A percentile compares a stretch with the other conserved stretches of the same genome.
Evolutionary conservation across 176 grass and related monocot species (phyloP).

Genomic region (Saccharum spontaneum): DNA sequence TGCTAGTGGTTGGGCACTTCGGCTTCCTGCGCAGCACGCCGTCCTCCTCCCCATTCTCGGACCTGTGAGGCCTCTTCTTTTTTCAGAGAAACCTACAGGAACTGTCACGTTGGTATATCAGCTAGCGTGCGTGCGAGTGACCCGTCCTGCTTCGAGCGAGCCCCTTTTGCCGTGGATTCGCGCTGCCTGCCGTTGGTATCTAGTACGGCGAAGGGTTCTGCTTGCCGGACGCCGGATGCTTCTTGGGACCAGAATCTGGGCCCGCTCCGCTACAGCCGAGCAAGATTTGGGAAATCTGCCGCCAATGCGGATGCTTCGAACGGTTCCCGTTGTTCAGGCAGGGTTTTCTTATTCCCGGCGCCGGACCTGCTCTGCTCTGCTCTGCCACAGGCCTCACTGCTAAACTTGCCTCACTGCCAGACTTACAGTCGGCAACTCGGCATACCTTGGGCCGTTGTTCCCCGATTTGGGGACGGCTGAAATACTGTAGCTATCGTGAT

Average conservation of each 20-base stretch:
- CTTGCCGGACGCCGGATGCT: neutral
- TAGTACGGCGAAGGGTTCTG: neutral
- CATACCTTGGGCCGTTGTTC: too few relatives aligned
- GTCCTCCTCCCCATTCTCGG: neutral
- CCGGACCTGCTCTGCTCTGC: too few relatives aligned
- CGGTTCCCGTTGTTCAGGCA: neutral
- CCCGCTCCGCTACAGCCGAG: neutral
- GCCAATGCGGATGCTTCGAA: neutral
- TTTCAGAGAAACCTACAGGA: neutral
- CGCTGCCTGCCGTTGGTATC: neutral
- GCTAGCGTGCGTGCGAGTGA: neutral
- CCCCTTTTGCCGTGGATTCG: neutral
- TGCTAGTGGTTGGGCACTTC: neutral
- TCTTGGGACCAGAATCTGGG: constrained; percentile 9
- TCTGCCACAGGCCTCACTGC: too few relatives aligned
- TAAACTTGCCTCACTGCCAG: neutral
- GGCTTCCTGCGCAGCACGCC: neutral
- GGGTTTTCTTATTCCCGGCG: too few relatives aligned
- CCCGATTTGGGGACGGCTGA: too few relatives aligned
- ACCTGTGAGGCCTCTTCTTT: neutral
- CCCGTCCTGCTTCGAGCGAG: neutral
- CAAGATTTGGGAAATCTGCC: neutral
- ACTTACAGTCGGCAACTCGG: neutral
- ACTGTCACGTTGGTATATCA: neutral
- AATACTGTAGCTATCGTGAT: too few relatives aligned